Percentiles rank a stretch among this genome's conserved stretches.
phyloP scores from a whole-genome alignment of 2,329 filamentous ascomycete species.

The Truncatella angustata region DNA sequence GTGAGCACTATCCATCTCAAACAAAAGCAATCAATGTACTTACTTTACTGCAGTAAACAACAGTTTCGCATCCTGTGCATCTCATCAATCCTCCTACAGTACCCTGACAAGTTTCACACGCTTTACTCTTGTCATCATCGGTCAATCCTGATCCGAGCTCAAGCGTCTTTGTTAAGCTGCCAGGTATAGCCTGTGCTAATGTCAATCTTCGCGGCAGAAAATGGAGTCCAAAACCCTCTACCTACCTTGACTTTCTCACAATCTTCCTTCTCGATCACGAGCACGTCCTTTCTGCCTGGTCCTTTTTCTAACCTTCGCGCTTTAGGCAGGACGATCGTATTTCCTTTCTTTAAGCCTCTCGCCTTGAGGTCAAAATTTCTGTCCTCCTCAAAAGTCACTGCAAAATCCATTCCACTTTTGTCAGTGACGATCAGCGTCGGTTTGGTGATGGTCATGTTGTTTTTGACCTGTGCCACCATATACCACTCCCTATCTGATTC shows the following conservation, averaged over 20 bases:
- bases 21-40: conserved; percentile 13
- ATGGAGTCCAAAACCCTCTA: not conserved
- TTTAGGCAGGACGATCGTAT: conserved; percentile 35
- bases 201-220: not conserved
- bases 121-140: not conserved
- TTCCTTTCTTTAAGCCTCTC: conserved; percentile 37
- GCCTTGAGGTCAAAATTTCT: conserved; percentile 27
- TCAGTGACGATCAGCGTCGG: conserved; percentile 47
- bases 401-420: conserved; percentile 37
- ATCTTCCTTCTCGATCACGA: conserved; percentile 32
- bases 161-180: conserved; percentile 26
- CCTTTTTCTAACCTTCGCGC: conserved; percentile 32
- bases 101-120: conserved; percentile 13
- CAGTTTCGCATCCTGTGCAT: conserved; percentile 9
- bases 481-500: conserved; percentile 21
- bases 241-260: conserved; percentile 32
- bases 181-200: conserved; percentile 24
- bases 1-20: not conserved
- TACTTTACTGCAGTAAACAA: conserved; percentile 45
- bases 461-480: conserved; percentile 29
- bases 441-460: conserved; percentile 43
- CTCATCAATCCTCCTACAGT: conserved; percentile 5
- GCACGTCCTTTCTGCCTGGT: conserved; percentile 37
- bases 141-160: conserved; percentile 20
- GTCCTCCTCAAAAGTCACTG: conserved; percentile 45